These are phyloP conservation scores for Ceratocystis colombiana DNA, from an alignment of 2,329 filamentous ascomycete genomes.

Conservation along the genomic window DNA sequence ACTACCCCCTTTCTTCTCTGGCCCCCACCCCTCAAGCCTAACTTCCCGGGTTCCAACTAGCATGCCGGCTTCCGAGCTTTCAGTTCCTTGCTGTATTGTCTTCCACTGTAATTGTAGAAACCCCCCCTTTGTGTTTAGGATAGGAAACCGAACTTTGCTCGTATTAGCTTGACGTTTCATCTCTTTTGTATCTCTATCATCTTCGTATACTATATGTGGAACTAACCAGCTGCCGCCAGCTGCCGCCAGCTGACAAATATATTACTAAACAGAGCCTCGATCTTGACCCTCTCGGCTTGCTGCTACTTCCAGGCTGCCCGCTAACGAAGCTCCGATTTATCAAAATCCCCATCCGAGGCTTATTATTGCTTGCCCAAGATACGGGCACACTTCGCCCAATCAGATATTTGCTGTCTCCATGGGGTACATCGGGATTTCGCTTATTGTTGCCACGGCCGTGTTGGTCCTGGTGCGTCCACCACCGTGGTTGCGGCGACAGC, in stretches of 20 bases:
- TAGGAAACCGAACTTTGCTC: background rate
- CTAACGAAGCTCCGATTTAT: too few species aligned
- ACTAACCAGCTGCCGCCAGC: background rate
- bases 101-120: background rate
- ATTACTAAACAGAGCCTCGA: too few species aligned
- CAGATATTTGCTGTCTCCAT: slow-evolving; percentile 33
- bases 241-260: background rate
- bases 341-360: background rate
- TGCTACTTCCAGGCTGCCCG: too few species aligned
- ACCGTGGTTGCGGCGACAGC: slow-evolving; percentile 37
- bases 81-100: background rate
- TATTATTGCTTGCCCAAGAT: too few species aligned
- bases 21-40: background rate
- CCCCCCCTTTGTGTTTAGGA: background rate
- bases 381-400: background rate
- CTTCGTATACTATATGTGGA: background rate
- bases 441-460: slow-evolving; percentile 51
- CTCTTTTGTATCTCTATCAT: background rate
- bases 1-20: background rate
- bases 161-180: background rate
- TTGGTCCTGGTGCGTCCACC: slow-evolving; percentile 47
- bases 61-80: background rate
- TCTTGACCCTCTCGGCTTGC: too few species aligned
- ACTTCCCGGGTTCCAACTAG: background rate
- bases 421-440: slow-evolving; percentile 50